phyloP scores from a whole-genome alignment of 1,284 basidiomycete genomes.

The Ganoderma sinense region DNA sequence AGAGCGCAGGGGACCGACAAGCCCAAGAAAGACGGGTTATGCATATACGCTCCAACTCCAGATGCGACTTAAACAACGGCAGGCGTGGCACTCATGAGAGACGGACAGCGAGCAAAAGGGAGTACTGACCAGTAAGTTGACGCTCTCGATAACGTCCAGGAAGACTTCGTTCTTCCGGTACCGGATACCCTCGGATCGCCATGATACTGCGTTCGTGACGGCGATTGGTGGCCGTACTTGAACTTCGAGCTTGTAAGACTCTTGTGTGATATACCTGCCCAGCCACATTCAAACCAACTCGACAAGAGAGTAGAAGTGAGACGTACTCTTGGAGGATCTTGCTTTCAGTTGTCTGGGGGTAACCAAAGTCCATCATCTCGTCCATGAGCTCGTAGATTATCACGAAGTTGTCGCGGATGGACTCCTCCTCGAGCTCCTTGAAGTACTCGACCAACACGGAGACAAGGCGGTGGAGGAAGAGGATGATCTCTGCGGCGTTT shows the following conservation, averaged over 20 bases:
- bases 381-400: constrained; percentile 98
- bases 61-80: neutral
- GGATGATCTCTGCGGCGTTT: constrained; percentile 96
- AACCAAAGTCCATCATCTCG: constrained; percentile 99
- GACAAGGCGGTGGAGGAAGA: constrained; percentile 93
- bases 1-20: neutral
- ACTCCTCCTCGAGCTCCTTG: constrained; percentile 99
- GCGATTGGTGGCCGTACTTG: constrained; percentile 97
- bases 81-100: neutral
- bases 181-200: constrained; percentile 97
- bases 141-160: constrained; percentile 97
- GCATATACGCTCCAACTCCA: neutral
- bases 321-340: constrained; percentile 97
- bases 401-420: constrained; percentile 98
- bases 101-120: constrained; percentile 37
- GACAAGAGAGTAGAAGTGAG: neutral
- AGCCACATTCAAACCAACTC: neutral
- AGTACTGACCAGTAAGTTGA: constrained; percentile 84
- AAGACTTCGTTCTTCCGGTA: constrained; percentile 99
- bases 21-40: neutral
- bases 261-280: constrained; percentile 95
- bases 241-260: constrained; percentile 98
- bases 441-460: constrained; percentile 97
- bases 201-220: constrained; percentile 98
- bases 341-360: constrained; percentile 98